Percentiles rank a stretch among this genome's conserved stretches.
These are phyloP conservation scores for Zymoseptoria crescenta DNA, from an alignment of 2,329 filamentous ascomycete species.

Conservation along the genomic window DNA sequence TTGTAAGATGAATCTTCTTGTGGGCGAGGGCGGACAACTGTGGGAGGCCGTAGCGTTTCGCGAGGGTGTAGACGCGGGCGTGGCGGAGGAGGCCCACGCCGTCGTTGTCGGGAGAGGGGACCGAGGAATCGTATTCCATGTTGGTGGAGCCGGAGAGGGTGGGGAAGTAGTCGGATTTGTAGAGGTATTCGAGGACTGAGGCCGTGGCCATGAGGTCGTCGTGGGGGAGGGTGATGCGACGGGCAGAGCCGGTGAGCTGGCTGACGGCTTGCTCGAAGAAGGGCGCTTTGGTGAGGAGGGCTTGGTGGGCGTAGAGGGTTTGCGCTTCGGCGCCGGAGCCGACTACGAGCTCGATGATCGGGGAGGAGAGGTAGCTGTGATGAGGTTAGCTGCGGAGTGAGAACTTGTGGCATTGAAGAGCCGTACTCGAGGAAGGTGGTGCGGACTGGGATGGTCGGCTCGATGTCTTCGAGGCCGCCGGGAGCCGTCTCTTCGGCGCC, in stretches of 20 bases:
- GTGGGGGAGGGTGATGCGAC: constrained; percentile 58
- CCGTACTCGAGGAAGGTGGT: constrained; percentile 41
- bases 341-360: constrained; percentile 40
- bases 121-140: constrained; percentile 60
- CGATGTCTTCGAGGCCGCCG: constrained; percentile 36
- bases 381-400: background rate
- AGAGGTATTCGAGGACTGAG: constrained; percentile 75
- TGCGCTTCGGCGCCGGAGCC: constrained; percentile 50
- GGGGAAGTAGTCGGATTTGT: constrained; percentile 82
- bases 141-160: constrained; percentile 49
- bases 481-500: constrained; percentile 28
- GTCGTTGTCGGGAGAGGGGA: constrained; percentile 63
- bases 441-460: constrained; percentile 34
- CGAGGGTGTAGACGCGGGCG: constrained; percentile 81
- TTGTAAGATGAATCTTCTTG: constrained; percentile 86
- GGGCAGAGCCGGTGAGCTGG: constrained; percentile 49
- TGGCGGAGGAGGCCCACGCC: constrained; percentile 81
- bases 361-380: constrained; percentile 41
- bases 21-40: constrained; percentile 69
- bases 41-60: constrained; percentile 62
- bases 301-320: constrained; percentile 71
- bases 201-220: constrained; percentile 67
- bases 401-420: background rate
- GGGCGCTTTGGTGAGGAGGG: constrained; percentile 64
- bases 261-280: constrained; percentile 60